A percentile compares a stretch with the other conserved stretches of the same genome.
Conservation (phyloP, 148 eudicot genomes). For the Oxyria digyna region DNA sequence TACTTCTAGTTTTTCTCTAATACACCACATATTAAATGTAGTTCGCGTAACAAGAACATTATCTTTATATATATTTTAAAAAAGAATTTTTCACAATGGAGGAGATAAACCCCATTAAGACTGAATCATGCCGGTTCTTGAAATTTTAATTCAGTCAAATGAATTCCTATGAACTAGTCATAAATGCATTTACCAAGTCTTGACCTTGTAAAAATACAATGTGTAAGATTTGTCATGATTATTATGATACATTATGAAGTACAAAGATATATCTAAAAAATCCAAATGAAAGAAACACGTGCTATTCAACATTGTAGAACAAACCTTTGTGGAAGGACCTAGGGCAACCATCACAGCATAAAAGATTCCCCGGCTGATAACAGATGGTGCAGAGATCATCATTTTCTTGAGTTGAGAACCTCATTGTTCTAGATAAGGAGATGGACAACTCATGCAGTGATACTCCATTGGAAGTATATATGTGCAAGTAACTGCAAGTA, state of each 20-base stretch:
- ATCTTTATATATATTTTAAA: neutral
- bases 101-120: neutral
- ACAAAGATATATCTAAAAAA: neutral
- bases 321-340: slow-evolving; percentile 76
- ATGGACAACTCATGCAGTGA: slow-evolving; percentile 81
- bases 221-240: neutral
- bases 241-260: neutral
- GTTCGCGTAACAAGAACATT: neutral
- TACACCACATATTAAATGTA: neutral
- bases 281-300: neutral
- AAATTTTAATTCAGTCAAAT: neutral
- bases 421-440: slow-evolving; percentile 22
- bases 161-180: neutral
- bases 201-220: neutral
- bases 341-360: slow-evolving; percentile 80
- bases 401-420: slow-evolving; percentile 41
- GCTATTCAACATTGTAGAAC: neutral
- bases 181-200: neutral
- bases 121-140: neutral
- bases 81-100: neutral
- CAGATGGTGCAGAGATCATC: slow-evolving; percentile 85
- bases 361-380: slow-evolving; percentile 48
- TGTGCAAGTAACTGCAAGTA: slow-evolving; percentile 53
- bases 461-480: slow-evolving; percentile 76
- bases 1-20: neutral